These are phyloP conservation scores for Litsea cubeba DNA, from an alignment of 164 flowering plant genomes.

Conservation along the genomic window DNA sequence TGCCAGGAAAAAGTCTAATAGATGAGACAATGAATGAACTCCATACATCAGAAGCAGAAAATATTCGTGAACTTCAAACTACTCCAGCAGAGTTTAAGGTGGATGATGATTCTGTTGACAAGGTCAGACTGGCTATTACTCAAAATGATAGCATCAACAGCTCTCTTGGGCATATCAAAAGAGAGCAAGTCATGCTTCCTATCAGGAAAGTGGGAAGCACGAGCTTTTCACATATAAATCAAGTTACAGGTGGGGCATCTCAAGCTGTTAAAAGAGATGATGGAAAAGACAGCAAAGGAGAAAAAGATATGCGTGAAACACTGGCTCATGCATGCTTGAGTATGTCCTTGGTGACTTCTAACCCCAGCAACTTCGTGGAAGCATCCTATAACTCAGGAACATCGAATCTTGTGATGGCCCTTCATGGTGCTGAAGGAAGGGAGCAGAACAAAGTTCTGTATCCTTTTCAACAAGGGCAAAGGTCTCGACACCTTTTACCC, in stretches of 20 bases:
- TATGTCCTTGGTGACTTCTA: constrained; percentile 39
- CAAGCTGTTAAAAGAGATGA: constrained; percentile 30
- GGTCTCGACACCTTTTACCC: constrained; percentile 61
- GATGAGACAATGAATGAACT: constrained; percentile 39
- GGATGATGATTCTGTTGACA: constrained; percentile 26
- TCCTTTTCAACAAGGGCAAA: constrained; percentile 47
- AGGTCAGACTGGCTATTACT: constrained; percentile 30
- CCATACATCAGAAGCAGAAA: constrained; percentile 19
- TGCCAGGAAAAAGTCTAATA: constrained; percentile 7
- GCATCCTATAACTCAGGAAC: constrained; percentile 24
- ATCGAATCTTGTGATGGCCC: constrained; percentile 18
- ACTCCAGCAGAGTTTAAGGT: constrained; percentile 28
- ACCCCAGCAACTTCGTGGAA: constrained; percentile 6
- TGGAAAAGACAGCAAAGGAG: constrained; percentile 21
- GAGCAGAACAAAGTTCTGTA: constrained; percentile 32
- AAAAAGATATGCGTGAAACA: constrained; percentile 33
- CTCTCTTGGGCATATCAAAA: constrained; percentile 36
- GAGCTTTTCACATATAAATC: constrained; percentile 27
- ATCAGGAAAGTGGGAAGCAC: constrained; percentile 36
- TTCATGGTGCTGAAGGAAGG: constrained; percentile 41
- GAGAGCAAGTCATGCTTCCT: constrained; percentile 36
- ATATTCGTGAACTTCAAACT: constrained; percentile 22
- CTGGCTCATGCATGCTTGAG: constrained; percentile 52
- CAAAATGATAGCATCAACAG: constrained; percentile 29
- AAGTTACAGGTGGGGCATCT: constrained; percentile 28